phyloP scores from a whole-genome alignment of 306 rosid species.

The Vicia faba region DNA sequence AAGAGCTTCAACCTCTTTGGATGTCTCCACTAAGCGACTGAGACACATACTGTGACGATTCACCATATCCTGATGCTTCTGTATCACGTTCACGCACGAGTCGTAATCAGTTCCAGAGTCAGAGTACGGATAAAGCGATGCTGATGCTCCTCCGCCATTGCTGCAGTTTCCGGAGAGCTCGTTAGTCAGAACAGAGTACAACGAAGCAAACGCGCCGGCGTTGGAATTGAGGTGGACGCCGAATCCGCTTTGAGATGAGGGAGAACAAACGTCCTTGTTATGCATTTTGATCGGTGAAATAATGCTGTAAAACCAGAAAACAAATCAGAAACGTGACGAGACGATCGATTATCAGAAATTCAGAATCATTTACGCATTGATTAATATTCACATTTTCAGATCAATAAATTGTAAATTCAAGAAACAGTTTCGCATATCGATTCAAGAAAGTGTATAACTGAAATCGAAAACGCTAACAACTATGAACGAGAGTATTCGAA shows the following conservation, averaged over 20 bases:
- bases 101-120: slow-evolving; percentile 48
- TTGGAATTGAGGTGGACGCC: slow-evolving; percentile 41
- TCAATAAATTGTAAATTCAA: not conserved
- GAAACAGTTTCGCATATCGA: not conserved
- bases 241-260: slow-evolving; percentile 44
- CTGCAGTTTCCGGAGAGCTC: slow-evolving; percentile 39
- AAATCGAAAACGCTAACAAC: not conserved
- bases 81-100: slow-evolving; percentile 47
- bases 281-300: slow-evolving; percentile 48
- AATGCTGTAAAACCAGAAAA: slow-evolving; percentile 24
- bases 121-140: slow-evolving; percentile 38
- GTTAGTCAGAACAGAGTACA: slow-evolving; percentile 52
- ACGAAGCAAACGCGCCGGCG: slow-evolving; percentile 38
- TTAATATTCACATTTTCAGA: slow-evolving; percentile 6
- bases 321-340: slow-evolving; percentile 4
- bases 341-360: slow-evolving; percentile 1
- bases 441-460: slow-evolving; percentile 25
- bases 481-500: not conserved
- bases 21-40: slow-evolving; percentile 61
- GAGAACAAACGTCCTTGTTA: slow-evolving; percentile 46
- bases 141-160: slow-evolving; percentile 15
- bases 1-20: slow-evolving; percentile 72
- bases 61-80: slow-evolving; percentile 89
- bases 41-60: slow-evolving; percentile 83
- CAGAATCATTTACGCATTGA: not conserved